Evolutionary conservation across 2,329 filamentous ascomycete genomes (phyloP), one percentile per base, ranked within the genome.

Genomic region (Exophiala sp.): DNA sequence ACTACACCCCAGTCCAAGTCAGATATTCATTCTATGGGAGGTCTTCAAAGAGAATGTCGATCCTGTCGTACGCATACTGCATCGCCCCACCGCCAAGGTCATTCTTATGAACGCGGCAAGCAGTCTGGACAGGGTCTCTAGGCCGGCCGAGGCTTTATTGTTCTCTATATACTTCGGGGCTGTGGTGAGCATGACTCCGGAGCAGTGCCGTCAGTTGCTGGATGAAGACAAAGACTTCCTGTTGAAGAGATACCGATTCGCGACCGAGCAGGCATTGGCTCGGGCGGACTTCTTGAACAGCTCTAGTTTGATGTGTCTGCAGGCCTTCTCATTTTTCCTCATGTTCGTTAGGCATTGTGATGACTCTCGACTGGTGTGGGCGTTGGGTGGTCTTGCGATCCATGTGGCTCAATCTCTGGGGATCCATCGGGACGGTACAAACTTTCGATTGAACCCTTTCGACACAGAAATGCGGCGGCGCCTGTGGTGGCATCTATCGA

Each of bases 221-320:
- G 78, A 79, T 9, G 76, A 82, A 66, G 76, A 80, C 32, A 77
- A 81, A 50, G 61, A 70, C 5, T 60, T 69, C 1, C 65, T 79
- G 5, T 69, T 84, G 21, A 71, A 71, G 42, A 77, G 77, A 45
- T 87, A 85, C 65, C 79, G 83, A 7, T 84, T 85, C 63, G 83
- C 77, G 1, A 69, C 82, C 2, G 83, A 87, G 63, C 84, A 87
- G 64, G 81, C 81, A 1, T 70, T 87, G 41, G 80, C 84, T 3
- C 75, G 80, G 46, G 83, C 84, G 6, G 80, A 83, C 57, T 78
- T 87, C 47, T 65, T 88, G 1, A 81, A 78, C 52, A 84, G 81
- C 6, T 80, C 84, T 53, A 84, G 84, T 63, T 71, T 83, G 16
- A 71, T 83, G 35, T 77, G 86, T 8, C 69, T 87, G 12, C 84